phyloP scores from a whole-genome alignment of 345 rosid genomes.

The Populus pruinosa region DNA sequence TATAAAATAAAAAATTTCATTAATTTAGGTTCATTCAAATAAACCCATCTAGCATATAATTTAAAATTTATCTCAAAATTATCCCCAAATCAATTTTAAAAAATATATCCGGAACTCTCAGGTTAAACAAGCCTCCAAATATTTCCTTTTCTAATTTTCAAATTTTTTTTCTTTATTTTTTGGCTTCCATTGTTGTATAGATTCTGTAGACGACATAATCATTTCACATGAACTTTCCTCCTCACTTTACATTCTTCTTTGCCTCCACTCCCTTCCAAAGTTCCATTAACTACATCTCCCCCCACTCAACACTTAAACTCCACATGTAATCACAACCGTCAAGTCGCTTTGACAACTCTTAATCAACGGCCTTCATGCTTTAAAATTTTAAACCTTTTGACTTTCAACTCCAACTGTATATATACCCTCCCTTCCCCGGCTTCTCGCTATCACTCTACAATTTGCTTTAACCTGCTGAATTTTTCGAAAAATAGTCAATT shows the following conservation, averaged over 20 bases:
- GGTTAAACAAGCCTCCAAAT: not conserved
- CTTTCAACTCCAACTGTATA: conserved; percentile 4
- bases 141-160: no score
- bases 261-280: not conserved
- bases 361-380: not conserved
- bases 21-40: no score
- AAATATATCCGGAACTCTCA: no score
- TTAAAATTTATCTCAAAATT: no score
- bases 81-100: no score
- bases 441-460: not conserved
- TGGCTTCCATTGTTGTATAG: not conserved
- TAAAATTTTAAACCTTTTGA: not conserved
- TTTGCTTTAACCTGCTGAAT: not conserved
- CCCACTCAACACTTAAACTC: not conserved
- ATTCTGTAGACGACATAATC: conserved; percentile 24
- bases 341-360: not conserved
- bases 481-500: not conserved
- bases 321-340: not conserved
- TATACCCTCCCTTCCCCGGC: conserved; percentile 7
- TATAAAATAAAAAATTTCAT: no score
- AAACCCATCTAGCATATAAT: no score
- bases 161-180: no score
- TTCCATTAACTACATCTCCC: not conserved
- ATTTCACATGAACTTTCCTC: conserved; percentile 6
- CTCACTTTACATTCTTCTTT: not conserved